These are phyloP conservation scores for Ailanthus altissimus DNA, from an alignment of 345 rosid species.

Conservation along the genomic window DNA sequence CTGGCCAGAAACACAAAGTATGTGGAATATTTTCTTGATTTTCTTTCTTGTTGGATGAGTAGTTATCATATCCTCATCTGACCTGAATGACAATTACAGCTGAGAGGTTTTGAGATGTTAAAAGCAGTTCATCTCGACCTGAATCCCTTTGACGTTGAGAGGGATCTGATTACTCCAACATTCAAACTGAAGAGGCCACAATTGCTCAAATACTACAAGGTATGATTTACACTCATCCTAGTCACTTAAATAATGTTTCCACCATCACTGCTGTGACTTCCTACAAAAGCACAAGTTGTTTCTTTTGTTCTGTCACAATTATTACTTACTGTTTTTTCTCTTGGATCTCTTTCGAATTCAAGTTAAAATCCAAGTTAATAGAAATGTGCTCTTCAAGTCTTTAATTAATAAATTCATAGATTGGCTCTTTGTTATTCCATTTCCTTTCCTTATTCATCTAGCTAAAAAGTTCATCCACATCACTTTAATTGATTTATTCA, in stretches of 20 bases:
- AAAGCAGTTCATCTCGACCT: conserved; percentile 87
- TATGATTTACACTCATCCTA: background rate
- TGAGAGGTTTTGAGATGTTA: conserved; percentile 86
- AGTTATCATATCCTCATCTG: conserved; percentile 16
- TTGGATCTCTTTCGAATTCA: too few species aligned
- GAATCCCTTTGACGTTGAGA: conserved; percentile 71
- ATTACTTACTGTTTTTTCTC: too few species aligned
- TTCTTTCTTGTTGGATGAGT: background rate
- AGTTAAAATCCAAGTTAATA: too few species aligned
- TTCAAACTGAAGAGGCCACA: conserved; percentile 93
- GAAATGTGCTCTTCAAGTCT: too few species aligned
- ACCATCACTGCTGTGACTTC: too few species aligned
- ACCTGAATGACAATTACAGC: conserved; percentile 45
- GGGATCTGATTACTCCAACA: conserved; percentile 87
- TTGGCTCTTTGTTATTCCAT: too few species aligned
- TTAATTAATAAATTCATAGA: too few species aligned
- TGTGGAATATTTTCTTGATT: conserved; percentile 16
- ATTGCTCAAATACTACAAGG: conserved; percentile 82
- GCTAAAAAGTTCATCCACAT: too few species aligned
- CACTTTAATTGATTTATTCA: background rate
- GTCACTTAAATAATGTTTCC: background rate
- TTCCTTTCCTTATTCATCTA: too few species aligned
- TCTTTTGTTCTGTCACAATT: too few species aligned
- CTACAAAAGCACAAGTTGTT: too few species aligned
- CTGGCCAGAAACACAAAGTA: conserved; percentile 67